phyloP scores from a whole-genome alignment of 2,329 filamentous ascomycete genomes.

The Epichloe glyceriae region DNA sequence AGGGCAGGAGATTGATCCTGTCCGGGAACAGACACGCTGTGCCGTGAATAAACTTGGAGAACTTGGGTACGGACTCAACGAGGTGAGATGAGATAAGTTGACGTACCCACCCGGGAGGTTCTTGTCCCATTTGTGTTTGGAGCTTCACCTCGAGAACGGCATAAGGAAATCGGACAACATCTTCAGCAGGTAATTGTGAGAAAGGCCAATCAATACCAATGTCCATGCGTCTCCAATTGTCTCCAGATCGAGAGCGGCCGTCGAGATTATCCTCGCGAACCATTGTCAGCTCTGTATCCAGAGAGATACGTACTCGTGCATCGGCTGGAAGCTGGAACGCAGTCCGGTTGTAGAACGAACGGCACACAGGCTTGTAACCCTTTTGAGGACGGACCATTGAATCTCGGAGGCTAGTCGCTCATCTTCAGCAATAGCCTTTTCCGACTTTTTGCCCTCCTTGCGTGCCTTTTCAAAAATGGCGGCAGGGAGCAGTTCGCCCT shows the following conservation, averaged over 20 bases:
- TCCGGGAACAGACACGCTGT: constrained; percentile 76
- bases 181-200: constrained; percentile 69
- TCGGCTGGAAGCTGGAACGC: constrained; percentile 96
- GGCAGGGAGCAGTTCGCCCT: constrained; percentile 72
- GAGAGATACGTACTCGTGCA: constrained; percentile 86
- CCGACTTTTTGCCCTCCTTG: constrained; percentile 86
- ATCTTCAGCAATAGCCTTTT: constrained; percentile 81
- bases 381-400: constrained; percentile 87
- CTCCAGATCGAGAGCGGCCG: constrained; percentile 58
- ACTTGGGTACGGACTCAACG: constrained; percentile 97
- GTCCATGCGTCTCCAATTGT: constrained; percentile 94
- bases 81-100: constrained; percentile 87
- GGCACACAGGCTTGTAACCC: constrained; percentile 75
- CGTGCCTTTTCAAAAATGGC: constrained; percentile 94
- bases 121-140: constrained; percentile 88
- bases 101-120: constrained; percentile 91
- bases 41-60: constrained; percentile 98
- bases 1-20: constrained; percentile 80
- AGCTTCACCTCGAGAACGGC: constrained; percentile 95
- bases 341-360: constrained; percentile 96
- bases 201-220: constrained; percentile 96
- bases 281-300: constrained; percentile 95
- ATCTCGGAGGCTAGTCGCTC: constrained; percentile 84
- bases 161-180: constrained; percentile 87
- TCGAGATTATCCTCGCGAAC: constrained; percentile 89